Conservation (phyloP, 192 early-diverging fungal genomes). For the Coemansia sp. region DNA sequence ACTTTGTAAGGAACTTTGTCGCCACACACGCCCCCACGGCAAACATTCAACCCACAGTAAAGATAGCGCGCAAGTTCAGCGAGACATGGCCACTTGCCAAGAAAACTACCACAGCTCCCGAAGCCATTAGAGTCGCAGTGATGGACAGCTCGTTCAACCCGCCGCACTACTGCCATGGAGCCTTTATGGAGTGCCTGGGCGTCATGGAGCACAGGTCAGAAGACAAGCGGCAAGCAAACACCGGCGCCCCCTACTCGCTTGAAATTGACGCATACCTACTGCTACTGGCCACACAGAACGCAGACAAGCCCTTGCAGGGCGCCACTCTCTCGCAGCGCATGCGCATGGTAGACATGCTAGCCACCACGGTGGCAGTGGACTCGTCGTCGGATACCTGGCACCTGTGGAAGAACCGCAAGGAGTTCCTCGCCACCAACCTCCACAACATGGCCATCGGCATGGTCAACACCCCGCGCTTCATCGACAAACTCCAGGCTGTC, state of each 20-base stretch:
- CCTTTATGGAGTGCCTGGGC: conserved; percentile 41
- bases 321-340: conserved; percentile 61
- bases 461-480: conserved; percentile 62
- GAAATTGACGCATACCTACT: conserved; percentile 63
- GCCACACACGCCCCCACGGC: not conserved
- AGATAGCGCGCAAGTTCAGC: conserved; percentile 31
- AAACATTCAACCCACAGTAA: conserved; percentile 8
- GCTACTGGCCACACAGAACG: conserved; percentile 64
- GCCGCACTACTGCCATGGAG: conserved; percentile 56
- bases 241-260: conserved; percentile 18
- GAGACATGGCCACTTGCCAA: conserved; percentile 29
- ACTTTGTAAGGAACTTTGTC: conserved; percentile 36
- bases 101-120: not conserved
- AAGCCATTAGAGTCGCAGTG: conserved; percentile 47
- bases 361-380: conserved; percentile 31
- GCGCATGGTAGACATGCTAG: conserved; percentile 70
- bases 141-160: conserved; percentile 82
- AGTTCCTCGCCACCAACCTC: conserved; percentile 31
- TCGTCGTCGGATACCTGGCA: conserved; percentile 43
- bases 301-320: conserved; percentile 63
- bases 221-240: conserved; percentile 1
- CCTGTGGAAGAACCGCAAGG: conserved; percentile 30
- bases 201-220: conserved; percentile 11
- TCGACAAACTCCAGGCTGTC: conserved; percentile 60
- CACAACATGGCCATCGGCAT: conserved; percentile 58